phyloP scores from a whole-genome alignment of 306 rosid species.

The Hippophae rhamnoides region DNA sequence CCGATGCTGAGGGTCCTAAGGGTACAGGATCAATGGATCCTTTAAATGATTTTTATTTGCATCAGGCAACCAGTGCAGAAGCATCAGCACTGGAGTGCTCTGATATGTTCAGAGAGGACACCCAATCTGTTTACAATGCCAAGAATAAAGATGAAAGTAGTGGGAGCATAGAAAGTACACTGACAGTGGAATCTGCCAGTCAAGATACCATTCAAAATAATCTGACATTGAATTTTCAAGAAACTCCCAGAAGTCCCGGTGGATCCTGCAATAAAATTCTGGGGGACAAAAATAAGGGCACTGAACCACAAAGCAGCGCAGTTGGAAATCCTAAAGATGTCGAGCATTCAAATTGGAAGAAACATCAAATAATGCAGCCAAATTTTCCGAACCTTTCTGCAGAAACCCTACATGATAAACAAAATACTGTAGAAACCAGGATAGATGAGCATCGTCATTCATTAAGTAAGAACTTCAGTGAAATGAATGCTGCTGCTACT shows the following conservation, averaged over 20 bases:
- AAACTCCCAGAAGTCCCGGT: constrained; percentile 20
- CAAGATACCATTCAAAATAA: constrained; percentile 19
- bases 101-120: constrained; percentile 33
- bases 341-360: constrained; percentile 13
- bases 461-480: constrained; percentile 29
- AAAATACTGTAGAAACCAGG: constrained; percentile 27
- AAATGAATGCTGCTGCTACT: constrained; percentile 34
- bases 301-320: constrained; percentile 27
- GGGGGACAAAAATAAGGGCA: constrained; percentile 12
- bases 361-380: constrained; percentile 18
- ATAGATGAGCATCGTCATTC: constrained; percentile 26
- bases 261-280: constrained; percentile 18
- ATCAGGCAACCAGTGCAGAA: constrained; percentile 28
- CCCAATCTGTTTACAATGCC: constrained; percentile 27
- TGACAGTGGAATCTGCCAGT: constrained; percentile 38
- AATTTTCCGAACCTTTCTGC: constrained; percentile 21
- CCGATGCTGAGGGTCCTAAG: constrained; percentile 28
- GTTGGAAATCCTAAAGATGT: constrained; percentile 21
- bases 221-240: constrained; percentile 14
- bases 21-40: constrained; percentile 28
- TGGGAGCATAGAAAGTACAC: constrained; percentile 32
- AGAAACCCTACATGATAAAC: constrained; percentile 24
- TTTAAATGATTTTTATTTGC: constrained; percentile 23
- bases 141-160: constrained; percentile 36
- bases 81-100: constrained; percentile 32